phyloP scores from a whole-genome alignment of 2,329 filamentous ascomycete species.

The Didymella keratinophila region DNA sequence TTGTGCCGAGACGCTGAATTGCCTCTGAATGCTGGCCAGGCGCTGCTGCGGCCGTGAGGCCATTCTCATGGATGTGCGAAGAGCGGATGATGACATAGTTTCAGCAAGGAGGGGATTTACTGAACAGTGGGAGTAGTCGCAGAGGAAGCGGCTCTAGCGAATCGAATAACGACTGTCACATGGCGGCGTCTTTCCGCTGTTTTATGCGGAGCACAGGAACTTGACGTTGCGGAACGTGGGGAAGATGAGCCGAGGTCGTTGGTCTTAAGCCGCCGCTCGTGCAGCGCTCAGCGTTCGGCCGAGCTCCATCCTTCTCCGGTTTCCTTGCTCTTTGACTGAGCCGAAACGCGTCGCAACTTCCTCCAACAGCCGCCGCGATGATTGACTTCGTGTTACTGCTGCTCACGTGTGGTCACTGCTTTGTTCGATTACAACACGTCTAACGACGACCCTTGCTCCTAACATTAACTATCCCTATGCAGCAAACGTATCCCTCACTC shows the following conservation, averaged over 20 bases:
- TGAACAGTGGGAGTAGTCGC: constrained; percentile 9
- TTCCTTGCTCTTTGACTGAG: constrained; percentile 2
- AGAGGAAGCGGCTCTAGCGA: constrained; percentile 33
- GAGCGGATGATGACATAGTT: constrained; percentile 43
- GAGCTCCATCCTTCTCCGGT: neutral
- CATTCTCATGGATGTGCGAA: constrained; percentile 47
- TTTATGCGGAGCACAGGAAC: constrained; percentile 27
- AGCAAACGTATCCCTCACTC: constrained; percentile 14
- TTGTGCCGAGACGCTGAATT: constrained; percentile 46
- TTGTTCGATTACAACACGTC: neutral
- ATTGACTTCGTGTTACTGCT: too few relatives aligned
- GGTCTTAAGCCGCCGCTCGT: neutral
- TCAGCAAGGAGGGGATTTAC: neutral
- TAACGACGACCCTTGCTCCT: constrained; percentile 11
- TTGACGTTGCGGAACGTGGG: constrained; percentile 38
- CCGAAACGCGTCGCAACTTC: constrained; percentile 7
- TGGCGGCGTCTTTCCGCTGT: constrained; percentile 37
- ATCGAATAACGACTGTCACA: constrained; percentile 39
- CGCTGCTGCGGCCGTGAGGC: constrained; percentile 49
- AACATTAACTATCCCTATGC: neutral
- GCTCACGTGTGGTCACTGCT: neutral
- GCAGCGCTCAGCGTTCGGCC: neutral
- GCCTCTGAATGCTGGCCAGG: constrained; percentile 48
- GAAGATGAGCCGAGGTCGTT: constrained; percentile 38
- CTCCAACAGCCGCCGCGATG: neutral